A percentile compares a stretch with the other conserved stretches of the same genome.
These are phyloP conservation scores for Sordariomycetes sp. DNA, from an alignment of 2,329 filamentous ascomycete species.

Conservation along the genomic window DNA sequence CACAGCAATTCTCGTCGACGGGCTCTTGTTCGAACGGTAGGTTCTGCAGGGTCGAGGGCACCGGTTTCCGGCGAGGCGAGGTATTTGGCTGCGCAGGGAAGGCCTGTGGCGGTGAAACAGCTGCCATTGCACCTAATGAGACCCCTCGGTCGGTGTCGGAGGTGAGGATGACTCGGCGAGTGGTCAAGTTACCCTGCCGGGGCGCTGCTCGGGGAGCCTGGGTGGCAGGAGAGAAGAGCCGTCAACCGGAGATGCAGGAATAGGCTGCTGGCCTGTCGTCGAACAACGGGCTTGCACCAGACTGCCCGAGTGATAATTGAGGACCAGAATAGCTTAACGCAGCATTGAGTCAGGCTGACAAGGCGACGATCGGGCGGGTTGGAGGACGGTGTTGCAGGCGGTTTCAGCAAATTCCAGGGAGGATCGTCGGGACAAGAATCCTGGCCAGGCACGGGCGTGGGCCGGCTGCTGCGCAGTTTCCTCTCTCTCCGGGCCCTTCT, in stretches of 20 bases:
- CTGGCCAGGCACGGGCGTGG: background rate
- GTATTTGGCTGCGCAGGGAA: background rate
- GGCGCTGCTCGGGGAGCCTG: background rate
- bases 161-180: background rate
- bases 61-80: constrained; percentile 1
- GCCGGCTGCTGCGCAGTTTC: background rate
- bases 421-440: constrained; percentile 4
- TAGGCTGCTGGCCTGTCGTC: background rate
- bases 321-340: background rate
- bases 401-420: constrained; percentile 2
- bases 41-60: background rate
- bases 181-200: background rate
- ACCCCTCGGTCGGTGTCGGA: background rate
- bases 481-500: background rate
- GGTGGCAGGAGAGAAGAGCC: background rate
- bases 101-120: constrained; percentile 2
- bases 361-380: background rate
- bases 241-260: background rate
- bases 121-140: constrained; percentile 2
- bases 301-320: background rate
- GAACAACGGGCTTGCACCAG: background rate
- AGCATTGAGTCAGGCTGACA: constrained; percentile 1
- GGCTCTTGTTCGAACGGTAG: background rate
- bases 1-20: background rate
- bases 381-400: constrained; percentile 1